Evolutionary conservation across 768 basidiomycete genomes (phyloP).

Genomic region (Amanita jacksonii): DNA sequence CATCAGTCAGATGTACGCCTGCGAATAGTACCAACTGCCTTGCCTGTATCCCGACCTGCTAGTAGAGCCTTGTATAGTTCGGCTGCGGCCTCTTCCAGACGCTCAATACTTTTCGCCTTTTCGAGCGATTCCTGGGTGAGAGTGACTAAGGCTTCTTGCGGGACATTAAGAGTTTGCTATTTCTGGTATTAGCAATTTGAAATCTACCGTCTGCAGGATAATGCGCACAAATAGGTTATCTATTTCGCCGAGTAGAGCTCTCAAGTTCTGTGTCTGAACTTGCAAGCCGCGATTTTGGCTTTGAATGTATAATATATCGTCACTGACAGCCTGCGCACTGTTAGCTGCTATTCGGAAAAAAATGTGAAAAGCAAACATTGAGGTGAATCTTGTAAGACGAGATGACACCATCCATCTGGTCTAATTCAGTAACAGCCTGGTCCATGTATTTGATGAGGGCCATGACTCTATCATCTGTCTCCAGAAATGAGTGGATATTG

Average conservation of each 20-base stretch:
- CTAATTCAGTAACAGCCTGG: slow-evolving; percentile 79
- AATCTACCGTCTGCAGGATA: neutral
- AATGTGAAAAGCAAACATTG: slow-evolving; percentile 48
- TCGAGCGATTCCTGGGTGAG: slow-evolving; percentile 89
- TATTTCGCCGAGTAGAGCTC: slow-evolving; percentile 72
- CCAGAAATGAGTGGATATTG: slow-evolving; percentile 94
- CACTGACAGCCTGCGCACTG: slow-evolving; percentile 67
- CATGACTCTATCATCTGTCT: slow-evolving; percentile 86
- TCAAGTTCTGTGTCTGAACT: slow-evolving; percentile 95
- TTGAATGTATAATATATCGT: slow-evolving; percentile 94
- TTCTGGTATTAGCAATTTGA: neutral
- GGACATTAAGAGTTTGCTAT: slow-evolving; percentile 94
- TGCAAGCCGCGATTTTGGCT: slow-evolving; percentile 94
- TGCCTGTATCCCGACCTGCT: slow-evolving; percentile 83
- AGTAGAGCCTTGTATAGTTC: slow-evolving; percentile 94
- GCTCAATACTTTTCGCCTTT: slow-evolving; percentile 62
- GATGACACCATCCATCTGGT: slow-evolving; percentile 81
- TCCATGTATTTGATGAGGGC: slow-evolving; percentile 85
- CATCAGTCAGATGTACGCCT: slow-evolving; percentile 6
- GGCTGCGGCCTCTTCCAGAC: slow-evolving; percentile 72
- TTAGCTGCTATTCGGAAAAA: neutral
- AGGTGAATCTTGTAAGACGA: slow-evolving; percentile 95
- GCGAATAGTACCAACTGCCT: slow-evolving; percentile 9
- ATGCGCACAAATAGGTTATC: slow-evolving; percentile 71
- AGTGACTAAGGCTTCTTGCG: slow-evolving; percentile 58